phyloP scores from a whole-genome alignment of 2,329 filamentous ascomycete genomes.

The Trichoderma endophyticum region DNA sequence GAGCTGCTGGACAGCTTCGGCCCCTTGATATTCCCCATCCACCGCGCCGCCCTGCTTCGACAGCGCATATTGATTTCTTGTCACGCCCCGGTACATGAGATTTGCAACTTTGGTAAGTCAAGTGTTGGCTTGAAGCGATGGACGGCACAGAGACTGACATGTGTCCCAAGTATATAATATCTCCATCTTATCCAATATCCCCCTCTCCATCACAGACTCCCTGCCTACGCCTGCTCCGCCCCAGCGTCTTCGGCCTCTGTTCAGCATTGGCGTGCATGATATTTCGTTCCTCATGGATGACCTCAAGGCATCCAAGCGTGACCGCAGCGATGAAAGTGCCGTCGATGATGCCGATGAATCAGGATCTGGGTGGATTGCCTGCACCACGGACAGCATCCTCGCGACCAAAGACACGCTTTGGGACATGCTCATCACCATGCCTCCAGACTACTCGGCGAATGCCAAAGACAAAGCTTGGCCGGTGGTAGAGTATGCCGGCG shows the following conservation, averaged over 20 bases:
- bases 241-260: constrained; percentile 75
- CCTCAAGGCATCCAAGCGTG: constrained; percentile 45
- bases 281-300: constrained; percentile 73
- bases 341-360: constrained; percentile 49
- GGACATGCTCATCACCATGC: constrained; percentile 84
- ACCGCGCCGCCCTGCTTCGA: constrained; percentile 79
- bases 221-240: constrained; percentile 61
- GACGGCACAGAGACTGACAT: background rate
- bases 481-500: constrained; percentile 63
- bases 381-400: constrained; percentile 92
- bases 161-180: constrained; percentile 78
- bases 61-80: constrained; percentile 86
- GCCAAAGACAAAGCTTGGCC: constrained; percentile 69
- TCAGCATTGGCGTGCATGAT: constrained; percentile 89
- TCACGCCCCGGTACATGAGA: constrained; percentile 77
- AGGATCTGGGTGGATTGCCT: constrained; percentile 80
- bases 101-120: constrained; percentile 78
- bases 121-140: constrained; percentile 24
- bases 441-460: constrained; percentile 57
- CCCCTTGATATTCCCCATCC: constrained; percentile 85
- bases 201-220: constrained; percentile 66
- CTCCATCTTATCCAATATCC: constrained; percentile 88
- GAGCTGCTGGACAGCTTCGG: constrained; percentile 79
- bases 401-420: constrained; percentile 82
- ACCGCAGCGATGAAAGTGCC: constrained; percentile 35